Evolutionary conservation across 2,329 filamentous ascomycete species (phyloP), one percentile per base, ranked within the genome.

Genomic region (Ilyonectria mors-panacis): DNA sequence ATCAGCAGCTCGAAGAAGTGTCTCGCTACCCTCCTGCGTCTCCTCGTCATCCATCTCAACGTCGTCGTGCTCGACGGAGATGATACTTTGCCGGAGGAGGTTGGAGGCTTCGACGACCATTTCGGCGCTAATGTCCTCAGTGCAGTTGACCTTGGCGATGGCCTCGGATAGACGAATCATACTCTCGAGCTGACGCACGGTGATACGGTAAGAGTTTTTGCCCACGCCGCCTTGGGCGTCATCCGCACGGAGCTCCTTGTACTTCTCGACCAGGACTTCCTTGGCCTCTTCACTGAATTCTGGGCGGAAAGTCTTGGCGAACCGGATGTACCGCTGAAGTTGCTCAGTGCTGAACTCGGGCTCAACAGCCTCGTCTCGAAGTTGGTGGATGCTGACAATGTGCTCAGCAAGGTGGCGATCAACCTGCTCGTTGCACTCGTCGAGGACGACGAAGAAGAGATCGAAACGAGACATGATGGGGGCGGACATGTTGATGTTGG

Each of bases 391-490:
- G 66, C 91, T 91, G 68, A 99, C 95, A 77, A 99, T 99, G 81
- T 99, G 96, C 77, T 95, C 89, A 2, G 96, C 96, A 4, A 99
- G 87, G 78, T 97, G 94, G 63, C 94, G 92, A 79, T 99, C 96
- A 37, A 97, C 91, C 44, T 88, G 84, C 83, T 98, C 95, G 78
- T 98, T 97, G 80, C 95, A 98, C 77, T 99, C 96, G 79, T 99
- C 96, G 1, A 98, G 88, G 28, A 99, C 93, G 59, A 99, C 94
- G 78, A 99, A 99, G 87, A 99, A 99, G 10, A 99, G 87, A 85
- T 99, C 96, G 82, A 99, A 99, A 86, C 96, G 93, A 59, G 94
- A 97, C 96, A 99, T 99, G 85, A 99, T 99, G 65, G 96, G 96
- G 2, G 96, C 96, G 28, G 92, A 95, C 93, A 99, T 98, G 84